Evolutionary conservation across 208 protist species (phyloP).

Genomic region (Leishmania guyanensis): DNA sequence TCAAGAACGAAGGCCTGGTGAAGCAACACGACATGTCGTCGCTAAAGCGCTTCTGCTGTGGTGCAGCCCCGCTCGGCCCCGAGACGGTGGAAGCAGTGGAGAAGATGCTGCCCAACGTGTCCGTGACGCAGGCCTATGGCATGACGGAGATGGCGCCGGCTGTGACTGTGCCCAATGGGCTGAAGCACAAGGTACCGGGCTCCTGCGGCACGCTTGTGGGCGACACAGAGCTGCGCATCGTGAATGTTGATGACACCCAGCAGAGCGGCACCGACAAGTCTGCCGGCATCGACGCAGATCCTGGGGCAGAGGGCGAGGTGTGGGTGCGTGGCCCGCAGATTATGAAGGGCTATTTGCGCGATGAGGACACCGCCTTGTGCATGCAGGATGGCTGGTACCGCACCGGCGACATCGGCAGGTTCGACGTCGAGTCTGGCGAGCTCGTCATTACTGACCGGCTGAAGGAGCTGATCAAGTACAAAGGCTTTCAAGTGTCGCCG

Average conservation of each 20-base stretch:
- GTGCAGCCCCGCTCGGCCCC: constrained; percentile 61
- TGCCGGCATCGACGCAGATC: constrained; percentile 23
- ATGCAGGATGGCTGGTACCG: constrained; percentile 74
- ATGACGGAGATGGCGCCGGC: constrained; percentile 82
- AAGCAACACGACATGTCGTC: constrained; percentile 37
- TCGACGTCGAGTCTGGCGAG: constrained; percentile 26
- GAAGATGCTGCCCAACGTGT: constrained; percentile 17
- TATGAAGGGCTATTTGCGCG: constrained; percentile 75
- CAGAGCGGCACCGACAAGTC: constrained; percentile 41
- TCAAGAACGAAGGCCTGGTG: constrained; percentile 55
- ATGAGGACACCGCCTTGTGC: constrained; percentile 42
- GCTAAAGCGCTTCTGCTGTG: constrained; percentile 39
- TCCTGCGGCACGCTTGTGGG: constrained; percentile 29
- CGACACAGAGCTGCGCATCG: constrained; percentile 46
- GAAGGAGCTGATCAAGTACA: constrained; percentile 93
- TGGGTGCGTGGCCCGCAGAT: constrained; percentile 73
- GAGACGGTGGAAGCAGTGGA: constrained; percentile 37
- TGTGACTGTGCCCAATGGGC: constrained; percentile 15
- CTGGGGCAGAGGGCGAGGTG: constrained; percentile 64
- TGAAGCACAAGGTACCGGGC: neutral
- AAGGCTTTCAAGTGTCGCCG: constrained; percentile 90
- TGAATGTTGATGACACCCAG: constrained; percentile 40
- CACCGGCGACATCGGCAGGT: constrained; percentile 76
- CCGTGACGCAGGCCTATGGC: constrained; percentile 71
- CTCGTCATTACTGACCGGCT: constrained; percentile 68